Evolutionary conservation across 805 yeast genomes (phyloP).

Genomic region (Diddensiella santjacobensis): DNA sequence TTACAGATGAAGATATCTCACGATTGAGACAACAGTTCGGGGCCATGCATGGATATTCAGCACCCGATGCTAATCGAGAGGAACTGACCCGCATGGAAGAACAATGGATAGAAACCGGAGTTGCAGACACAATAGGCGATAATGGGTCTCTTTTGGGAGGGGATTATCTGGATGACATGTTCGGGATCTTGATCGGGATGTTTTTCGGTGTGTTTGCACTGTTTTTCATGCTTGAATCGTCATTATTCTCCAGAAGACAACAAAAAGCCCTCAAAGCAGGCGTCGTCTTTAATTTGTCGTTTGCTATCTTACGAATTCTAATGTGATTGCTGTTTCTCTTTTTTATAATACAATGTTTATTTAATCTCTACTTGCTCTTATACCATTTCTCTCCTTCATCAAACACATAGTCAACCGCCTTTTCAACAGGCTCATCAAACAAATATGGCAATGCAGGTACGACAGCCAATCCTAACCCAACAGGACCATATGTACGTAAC

Average conservation of each 20-base stretch:
- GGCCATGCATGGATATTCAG: slow-evolving; percentile 51
- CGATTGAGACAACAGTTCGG: slow-evolving; percentile 73
- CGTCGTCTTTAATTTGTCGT: slow-evolving; percentile 58
- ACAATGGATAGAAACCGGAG: slow-evolving; percentile 82
- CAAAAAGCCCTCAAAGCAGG: slow-evolving; percentile 72
- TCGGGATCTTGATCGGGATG: slow-evolving; percentile 72
- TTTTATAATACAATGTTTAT: neutral
- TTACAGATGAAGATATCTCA: slow-evolving; percentile 69
- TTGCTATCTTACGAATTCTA: slow-evolving; percentile 40
- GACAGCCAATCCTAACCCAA: slow-evolving; percentile 68
- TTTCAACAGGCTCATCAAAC: slow-evolving; percentile 81
- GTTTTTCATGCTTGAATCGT: slow-evolving; percentile 49
- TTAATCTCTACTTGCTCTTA: neutral
- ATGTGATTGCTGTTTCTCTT: slow-evolving; percentile 4
- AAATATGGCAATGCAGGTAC: slow-evolving; percentile 75
- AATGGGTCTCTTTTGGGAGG: slow-evolving; percentile 44
- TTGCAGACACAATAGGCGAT: slow-evolving; percentile 44
- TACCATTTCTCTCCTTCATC: slow-evolving; percentile 30
- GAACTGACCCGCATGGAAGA: slow-evolving; percentile 65
- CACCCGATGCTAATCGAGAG: slow-evolving; percentile 17
- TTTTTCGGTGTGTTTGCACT: slow-evolving; percentile 70
- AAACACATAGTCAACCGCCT: slow-evolving; percentile 58
- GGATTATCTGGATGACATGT: slow-evolving; percentile 57
- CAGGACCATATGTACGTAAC: slow-evolving; percentile 68
- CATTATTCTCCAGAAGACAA: slow-evolving; percentile 58